Evolutionary conservation across 2,329 filamentous ascomycete genomes (phyloP).

Genomic region (Paraphoma chrysanthemicola): DNA sequence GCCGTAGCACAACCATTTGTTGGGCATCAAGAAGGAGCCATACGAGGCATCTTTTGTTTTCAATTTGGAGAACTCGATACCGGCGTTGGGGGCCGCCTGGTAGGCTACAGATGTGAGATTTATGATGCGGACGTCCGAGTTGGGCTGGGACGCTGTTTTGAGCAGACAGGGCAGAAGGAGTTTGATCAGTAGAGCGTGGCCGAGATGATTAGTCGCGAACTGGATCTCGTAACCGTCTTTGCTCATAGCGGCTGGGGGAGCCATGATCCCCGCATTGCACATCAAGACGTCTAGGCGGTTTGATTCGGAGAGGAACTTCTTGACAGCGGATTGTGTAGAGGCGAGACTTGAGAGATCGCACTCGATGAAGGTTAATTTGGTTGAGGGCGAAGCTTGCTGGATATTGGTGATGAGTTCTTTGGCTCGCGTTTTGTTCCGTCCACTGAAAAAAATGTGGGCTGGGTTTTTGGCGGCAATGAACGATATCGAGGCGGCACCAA

Average conservation of each 20-base stretch:
- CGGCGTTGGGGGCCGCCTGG: not conserved
- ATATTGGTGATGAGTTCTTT: not conserved
- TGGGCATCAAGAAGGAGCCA: not conserved
- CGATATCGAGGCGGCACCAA: not conserved
- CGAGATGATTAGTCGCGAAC: conserved; percentile 60
- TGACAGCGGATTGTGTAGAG: conserved; percentile 6
- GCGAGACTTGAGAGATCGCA: conserved; percentile 8
- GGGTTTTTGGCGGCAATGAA: not conserved
- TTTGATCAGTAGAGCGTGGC: conserved; percentile 57
- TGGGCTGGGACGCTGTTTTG: conserved; percentile 46
- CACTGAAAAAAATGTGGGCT: not conserved
- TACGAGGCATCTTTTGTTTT: not conserved
- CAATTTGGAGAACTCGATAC: not conserved
- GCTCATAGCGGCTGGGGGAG: conserved; percentile 46
- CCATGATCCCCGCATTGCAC: conserved; percentile 55
- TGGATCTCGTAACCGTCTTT: conserved; percentile 59
- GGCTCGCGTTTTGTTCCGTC: not conserved
- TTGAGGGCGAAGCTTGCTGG: not conserved
- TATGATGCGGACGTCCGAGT: conserved; percentile 55
- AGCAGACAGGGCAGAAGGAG: conserved; percentile 54
- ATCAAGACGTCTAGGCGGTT: not conserved
- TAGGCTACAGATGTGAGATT: conserved; percentile 10
- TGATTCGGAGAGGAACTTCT: not conserved
- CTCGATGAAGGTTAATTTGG: not conserved
- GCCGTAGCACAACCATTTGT: not conserved